Evolutionary conservation across 306 rosid species (phyloP).

Genomic region (Dalbergia cochinchinensis): DNA sequence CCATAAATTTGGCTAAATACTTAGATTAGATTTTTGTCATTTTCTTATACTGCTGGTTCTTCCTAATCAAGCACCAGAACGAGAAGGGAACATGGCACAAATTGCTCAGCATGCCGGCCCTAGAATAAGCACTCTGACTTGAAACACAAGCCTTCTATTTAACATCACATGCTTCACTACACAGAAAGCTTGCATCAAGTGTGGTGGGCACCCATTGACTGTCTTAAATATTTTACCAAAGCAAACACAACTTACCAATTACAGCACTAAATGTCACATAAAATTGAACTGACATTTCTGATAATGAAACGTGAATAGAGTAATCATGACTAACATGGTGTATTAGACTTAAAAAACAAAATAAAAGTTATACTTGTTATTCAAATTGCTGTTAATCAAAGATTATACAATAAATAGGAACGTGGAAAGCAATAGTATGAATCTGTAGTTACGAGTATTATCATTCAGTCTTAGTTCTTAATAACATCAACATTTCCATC

Average conservation of each 20-base stretch:
- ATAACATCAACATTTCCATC: constrained; percentile 22
- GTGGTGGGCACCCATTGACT: constrained; percentile 26
- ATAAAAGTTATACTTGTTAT: neutral
- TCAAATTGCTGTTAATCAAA: constrained; percentile 18
- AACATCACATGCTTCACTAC: constrained; percentile 28
- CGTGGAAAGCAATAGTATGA: neutral
- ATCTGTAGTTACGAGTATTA: constrained; percentile 14
- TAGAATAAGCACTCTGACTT: constrained; percentile 35
- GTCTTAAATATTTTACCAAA: constrained; percentile 29
- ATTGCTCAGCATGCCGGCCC: constrained; percentile 5
- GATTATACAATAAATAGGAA: constrained; percentile 8
- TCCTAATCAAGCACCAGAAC: constrained; percentile 29
- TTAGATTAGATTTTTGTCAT: neutral
- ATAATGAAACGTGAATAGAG: constrained; percentile 6
- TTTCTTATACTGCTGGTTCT: constrained; percentile 1
- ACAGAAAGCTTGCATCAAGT: constrained; percentile 33
- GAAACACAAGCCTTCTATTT: constrained; percentile 26
- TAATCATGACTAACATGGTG: constrained; percentile 28
- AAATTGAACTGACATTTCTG: constrained; percentile 13
- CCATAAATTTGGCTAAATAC: neutral
- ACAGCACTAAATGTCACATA: constrained; percentile 31
- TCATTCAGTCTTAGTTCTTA: constrained; percentile 4
- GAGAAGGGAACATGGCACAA: constrained; percentile 17
- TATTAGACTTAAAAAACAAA: constrained; percentile 24
- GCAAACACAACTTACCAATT: constrained; percentile 33